Evolutionary conservation across 2,329 filamentous ascomycete genomes (phyloP).

Genomic region (Phialemoniopsis sp.): DNA sequence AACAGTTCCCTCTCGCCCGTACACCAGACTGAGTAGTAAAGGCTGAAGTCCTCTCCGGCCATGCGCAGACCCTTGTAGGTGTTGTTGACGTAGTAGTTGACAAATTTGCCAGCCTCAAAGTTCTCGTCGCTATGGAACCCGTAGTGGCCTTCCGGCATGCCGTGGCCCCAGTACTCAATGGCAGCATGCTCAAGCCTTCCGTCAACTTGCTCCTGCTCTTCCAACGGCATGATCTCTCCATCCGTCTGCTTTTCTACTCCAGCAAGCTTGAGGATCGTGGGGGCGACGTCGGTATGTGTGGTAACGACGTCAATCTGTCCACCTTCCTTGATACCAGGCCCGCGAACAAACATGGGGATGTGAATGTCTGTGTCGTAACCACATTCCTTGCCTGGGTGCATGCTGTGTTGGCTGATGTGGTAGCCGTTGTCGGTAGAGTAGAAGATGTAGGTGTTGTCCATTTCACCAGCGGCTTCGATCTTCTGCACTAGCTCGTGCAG

Average conservation of each 20-base stretch:
- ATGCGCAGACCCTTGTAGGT: conserved; percentile 59
- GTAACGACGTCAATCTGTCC: conserved; percentile 40
- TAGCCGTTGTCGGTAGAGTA: conserved; percentile 56
- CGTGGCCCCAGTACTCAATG: conserved; percentile 51
- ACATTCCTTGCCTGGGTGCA: conserved; percentile 52
- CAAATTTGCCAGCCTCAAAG: not conserved
- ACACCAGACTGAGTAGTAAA: conserved; percentile 67
- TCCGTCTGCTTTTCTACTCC: conserved; percentile 39
- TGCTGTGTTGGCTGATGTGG: conserved; percentile 52
- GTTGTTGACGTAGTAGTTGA: too few species aligned
- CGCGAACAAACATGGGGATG: conserved; percentile 53
- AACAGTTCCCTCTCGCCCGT: conserved; percentile 64
- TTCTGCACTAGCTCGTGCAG: conserved; percentile 39
- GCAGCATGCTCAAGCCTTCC: conserved; percentile 52
- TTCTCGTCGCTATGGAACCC: conserved; percentile 9
- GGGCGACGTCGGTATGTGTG: conserved; percentile 59
- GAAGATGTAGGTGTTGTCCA: conserved; percentile 53
- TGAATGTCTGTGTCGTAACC: conserved; percentile 55
- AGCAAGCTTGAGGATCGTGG: conserved; percentile 45
- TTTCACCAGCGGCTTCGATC: conserved; percentile 46
- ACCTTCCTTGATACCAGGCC: conserved; percentile 44
- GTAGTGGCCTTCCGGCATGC: conserved; percentile 26
- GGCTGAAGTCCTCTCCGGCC: conserved; percentile 46
- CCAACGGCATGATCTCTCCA: too few species aligned
- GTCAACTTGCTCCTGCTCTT: too few species aligned